Base-by-base conservation (phyloP, 495 filamentous ascomycete genomes). In the Aspergillus haitiensis region DNA sequence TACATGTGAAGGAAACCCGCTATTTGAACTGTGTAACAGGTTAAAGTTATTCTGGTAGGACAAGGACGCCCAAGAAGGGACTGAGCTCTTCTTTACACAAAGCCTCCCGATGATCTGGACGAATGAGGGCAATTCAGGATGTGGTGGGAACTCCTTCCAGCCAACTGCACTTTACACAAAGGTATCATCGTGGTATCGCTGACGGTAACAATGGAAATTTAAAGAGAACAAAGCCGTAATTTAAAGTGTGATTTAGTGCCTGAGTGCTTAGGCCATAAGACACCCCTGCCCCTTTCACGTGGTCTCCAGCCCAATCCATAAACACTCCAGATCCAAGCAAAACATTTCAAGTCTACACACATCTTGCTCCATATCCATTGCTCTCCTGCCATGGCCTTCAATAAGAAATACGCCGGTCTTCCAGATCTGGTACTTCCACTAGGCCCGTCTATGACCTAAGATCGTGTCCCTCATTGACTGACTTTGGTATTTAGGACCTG, bases 401-500 rank as follows among this genome's bases (percentile, higher is more conserved):
- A 78, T 61, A 77, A 78, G 67, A 96, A 96, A 78, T 96, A 96
- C 70, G 90, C 90, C 53, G 88, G 84, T 57, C 81, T 96, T 58
- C 91, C 91, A 58, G 91, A 96, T 70, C 73, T 96, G 67, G 91
- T 94, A 78, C 64, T 81, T 68, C n/a, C 53, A 21, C 21, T 27
- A 32, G 2, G 10, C 49, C 40, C 33, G 16, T 5, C 11, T 44
- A 3, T 36, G 21, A 27, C 21, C 21, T 27, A 27, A 1, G 21
- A 13, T 12, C 21, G 21, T 35, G 37, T 53, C 3, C 31, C 49
- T 15, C 33, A 7, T 8, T 47, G 15, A 39, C 35, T 35, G 34
- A 52, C 60, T 71, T 53, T 72, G 55, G 52, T 18, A 46, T 49
- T 16, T 60, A 94, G 91, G 93, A 97, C 70, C 86, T 85, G 27